Base-by-base conservation (phyloP, 768 basidiomycete genomes). In the Leccinum barrowsii region DNA sequence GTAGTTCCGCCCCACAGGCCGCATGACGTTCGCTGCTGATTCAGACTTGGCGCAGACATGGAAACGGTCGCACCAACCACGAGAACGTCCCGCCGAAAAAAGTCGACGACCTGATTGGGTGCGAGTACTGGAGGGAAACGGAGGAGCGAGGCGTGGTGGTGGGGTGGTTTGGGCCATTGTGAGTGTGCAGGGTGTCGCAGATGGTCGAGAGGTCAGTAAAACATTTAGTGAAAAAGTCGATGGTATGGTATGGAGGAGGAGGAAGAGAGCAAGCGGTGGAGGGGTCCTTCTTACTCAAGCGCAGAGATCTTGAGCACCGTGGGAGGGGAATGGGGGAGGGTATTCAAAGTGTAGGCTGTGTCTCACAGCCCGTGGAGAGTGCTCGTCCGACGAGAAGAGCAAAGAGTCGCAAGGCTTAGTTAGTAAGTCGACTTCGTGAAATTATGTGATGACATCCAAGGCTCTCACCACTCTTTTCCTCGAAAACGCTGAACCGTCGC, bases 141-240 rank as follows among this genome's bases (percentile, higher is more conserved):
- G 50, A 70, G 69, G 11, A 70, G 17, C 8, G 67, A 59, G 32
- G 70, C 61, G 42, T 70, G 69, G 42, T 70, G 69, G 32, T 71
- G 64, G 21, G 69, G 69, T 11, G 70, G 70, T 69, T 69, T 70
- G 47, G 69, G 50, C 66, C 62, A 68, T 5, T 55, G 65, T 0
- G 61, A 46, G 24, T 61, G 57, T 21, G 8, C 12, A 22, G 46
- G 52, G 54, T 7, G 52, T 24, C n/a, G 12, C 4, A 55, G 35
- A 56, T n/a, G 55, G 46, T 56, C 59, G 61, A 35, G 26, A 46
- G 15, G 48, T 37, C 54, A 53, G 63, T 19, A 37, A 26, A 34
- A 30, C 42, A 47, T 37, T 50, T 40, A 26, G 37, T 34, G 48
- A 1, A 47, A 13, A 37, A 32, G 53, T 24, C 19, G 47, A 52